A percentile compares a stretch with the other conserved stretches of the same genome.
These are phyloP conservation scores for Thermomucor indicae-seudaticae DNA, from an alignment of 371 early-diverging fungal genomes.

Conservation along the genomic window DNA sequence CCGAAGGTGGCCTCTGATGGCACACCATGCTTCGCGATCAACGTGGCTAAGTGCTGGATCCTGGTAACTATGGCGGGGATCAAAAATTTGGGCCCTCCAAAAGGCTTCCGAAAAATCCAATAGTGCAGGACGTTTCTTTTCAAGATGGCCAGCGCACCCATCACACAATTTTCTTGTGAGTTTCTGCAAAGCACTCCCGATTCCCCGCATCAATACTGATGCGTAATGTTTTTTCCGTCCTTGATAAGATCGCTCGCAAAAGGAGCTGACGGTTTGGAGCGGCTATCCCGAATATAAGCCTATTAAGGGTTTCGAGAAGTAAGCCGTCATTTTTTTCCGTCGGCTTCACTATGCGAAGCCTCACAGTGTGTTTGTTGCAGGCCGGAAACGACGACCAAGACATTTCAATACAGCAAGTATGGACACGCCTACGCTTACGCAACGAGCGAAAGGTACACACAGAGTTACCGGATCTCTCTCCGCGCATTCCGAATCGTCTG, in stretches of 20 bases:
- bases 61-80: no score
- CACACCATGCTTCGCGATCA: no score
- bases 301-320: conserved; percentile 50
- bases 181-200: neutral
- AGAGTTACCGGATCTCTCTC: neutral
- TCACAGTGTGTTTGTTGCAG: conserved; percentile 15
- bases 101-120: no score
- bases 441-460: conserved; percentile 66
- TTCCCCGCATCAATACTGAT: neutral
- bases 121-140: no score
- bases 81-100: no score
- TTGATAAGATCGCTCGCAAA: conserved; percentile 57
- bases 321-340: conserved; percentile 10
- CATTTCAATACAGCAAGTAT: conserved; percentile 80
- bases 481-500: neutral
- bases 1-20: no score
- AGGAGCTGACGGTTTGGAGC: conserved; percentile 59
- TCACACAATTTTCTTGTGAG: conserved; percentile 57
- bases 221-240: no score
- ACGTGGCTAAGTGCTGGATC: no score
- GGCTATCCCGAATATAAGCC: conserved; percentile 56
- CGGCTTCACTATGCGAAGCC: no score
- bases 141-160: conserved; percentile 10
- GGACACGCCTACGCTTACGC: conserved; percentile 79
- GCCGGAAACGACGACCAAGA: conserved; percentile 59